These are phyloP conservation scores for Colletotrichum musicola DNA, from an alignment of 2,329 filamentous ascomycete species.

Conservation along the genomic window DNA sequence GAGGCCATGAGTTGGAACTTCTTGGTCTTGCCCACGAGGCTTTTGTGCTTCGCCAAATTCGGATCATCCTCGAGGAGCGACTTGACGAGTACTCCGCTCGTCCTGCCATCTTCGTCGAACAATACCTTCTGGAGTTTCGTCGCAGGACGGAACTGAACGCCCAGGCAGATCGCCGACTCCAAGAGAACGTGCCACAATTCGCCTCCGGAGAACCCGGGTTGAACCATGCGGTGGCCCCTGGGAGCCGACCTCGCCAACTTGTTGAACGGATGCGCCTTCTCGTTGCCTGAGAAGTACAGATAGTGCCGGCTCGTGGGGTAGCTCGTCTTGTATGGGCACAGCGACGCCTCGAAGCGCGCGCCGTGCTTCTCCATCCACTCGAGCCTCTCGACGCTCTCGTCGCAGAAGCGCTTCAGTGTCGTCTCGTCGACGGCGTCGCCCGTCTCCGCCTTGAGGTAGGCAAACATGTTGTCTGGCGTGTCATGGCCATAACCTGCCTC, in stretches of 20 bases:
- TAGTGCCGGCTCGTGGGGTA: slow-evolving; percentile 29
- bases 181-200: neutral
- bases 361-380: slow-evolving; percentile 38
- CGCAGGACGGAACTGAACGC: neutral
- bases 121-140: neutral
- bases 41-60: neutral
- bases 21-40: slow-evolving; percentile 9
- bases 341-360: slow-evolving; percentile 22
- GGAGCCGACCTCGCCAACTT: slow-evolving; percentile 27
- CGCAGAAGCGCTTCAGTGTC: slow-evolving; percentile 38
- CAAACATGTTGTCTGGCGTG: slow-evolving; percentile 38
- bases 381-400: slow-evolving; percentile 37
- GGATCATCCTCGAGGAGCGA: neutral
- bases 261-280: slow-evolving; percentile 24
- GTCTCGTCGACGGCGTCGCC: slow-evolving; percentile 31
- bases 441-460: slow-evolving; percentile 35
- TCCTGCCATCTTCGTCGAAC: neutral
- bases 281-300: slow-evolving; percentile 35
- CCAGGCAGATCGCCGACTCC: neutral
- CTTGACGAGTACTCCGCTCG: neutral
- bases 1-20: neutral
- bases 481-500: slow-evolving; percentile 35
- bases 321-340: slow-evolving; percentile 40
- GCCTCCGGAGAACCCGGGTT: neutral
- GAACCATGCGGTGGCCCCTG: neutral